Evolutionary conservation across 306 rosid species (phyloP), one percentile per base, ranked within the genome.

Genomic region (Lupinus albus): DNA sequence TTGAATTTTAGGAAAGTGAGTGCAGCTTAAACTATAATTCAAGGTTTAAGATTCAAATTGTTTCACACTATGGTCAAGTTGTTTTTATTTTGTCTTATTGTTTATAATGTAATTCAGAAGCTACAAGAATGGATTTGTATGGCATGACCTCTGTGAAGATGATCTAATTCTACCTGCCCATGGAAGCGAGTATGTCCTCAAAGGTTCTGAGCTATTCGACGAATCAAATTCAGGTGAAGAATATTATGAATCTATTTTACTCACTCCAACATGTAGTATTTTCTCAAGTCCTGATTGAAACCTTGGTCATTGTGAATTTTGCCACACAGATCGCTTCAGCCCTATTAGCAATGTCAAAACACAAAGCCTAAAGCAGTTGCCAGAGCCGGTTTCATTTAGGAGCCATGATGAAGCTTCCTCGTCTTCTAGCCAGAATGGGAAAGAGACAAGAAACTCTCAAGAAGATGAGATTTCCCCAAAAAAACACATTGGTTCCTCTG

Each of bases 61-160:
- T 17, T 66, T 67, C 61, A 67, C 41, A 13, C 25, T 3, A 28
- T 46, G 17, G 25, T 32, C 12, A 25, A 68, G 25, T 62, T 68
- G 20, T 59, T 51, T 74, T 41, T 48, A 3, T 48, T 30, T 60
- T 38, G 20, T 55, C 46, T 71, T 71, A 9, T 68, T 69, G 59
- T 56, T 73, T 64, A 8, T 72, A 20, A 21, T 65, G 72, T 51
- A 70, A 20, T 81, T 72, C 86, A 92, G 98, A 80, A 81, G 92
- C 84, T 92, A 85, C 87, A 92, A 81, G 81, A 89, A 77, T 36
- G 98, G 98, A 48, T 92, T 77, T 75, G 98, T 92, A 66, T 92
- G 98, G 98, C 98, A 92, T 83, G 98, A 92, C 80, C 95, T 92
- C 10, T 57, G 76, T 61, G 95, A 89, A 77, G 87, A 87, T 77